Evolutionary conservation across 2,329 filamentous ascomycete genomes (phyloP).

Genomic region (Catunica adiposa): DNA sequence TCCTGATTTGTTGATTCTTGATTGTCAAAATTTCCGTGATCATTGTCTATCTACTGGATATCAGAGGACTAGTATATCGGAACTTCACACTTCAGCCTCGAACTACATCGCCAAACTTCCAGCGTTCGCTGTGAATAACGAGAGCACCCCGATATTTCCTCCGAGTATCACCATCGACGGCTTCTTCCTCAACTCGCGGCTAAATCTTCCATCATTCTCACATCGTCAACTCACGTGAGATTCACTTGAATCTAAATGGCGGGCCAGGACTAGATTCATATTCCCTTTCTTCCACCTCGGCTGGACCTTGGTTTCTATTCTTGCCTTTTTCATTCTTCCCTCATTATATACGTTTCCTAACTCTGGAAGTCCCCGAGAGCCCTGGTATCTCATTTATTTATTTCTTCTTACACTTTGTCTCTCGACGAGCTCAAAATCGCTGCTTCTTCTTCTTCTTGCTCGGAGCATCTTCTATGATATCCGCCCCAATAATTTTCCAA

Average conservation of each 20-base stretch:
- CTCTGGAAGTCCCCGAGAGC: neutral
- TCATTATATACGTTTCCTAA: neutral
- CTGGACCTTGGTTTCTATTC: constrained; percentile 13
- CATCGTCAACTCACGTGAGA: neutral
- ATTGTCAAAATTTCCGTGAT: neutral
- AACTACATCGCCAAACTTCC: neutral
- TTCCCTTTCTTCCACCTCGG: constrained; percentile 5
- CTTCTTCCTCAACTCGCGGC: neutral
- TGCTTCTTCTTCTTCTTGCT: neutral
- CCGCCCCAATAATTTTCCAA: constrained; percentile 15
- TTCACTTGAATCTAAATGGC: constrained; percentile 8
- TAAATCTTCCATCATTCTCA: neutral
- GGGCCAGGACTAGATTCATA: neutral
- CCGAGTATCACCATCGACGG: neutral
- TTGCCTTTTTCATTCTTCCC: neutral
- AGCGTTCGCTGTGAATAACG: neutral
- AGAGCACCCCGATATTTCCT: neutral
- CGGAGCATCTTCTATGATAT: too few relatives aligned
- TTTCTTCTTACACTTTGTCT: neutral
- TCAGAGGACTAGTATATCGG: neutral
- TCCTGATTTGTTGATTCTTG: neutral
- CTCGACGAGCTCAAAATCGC: neutral
- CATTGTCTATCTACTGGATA: neutral
- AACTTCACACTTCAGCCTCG: neutral
- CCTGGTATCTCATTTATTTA: neutral